Conservation (phyloP, 106 monocot species). For the Phalaenopsis equestris region DNA sequence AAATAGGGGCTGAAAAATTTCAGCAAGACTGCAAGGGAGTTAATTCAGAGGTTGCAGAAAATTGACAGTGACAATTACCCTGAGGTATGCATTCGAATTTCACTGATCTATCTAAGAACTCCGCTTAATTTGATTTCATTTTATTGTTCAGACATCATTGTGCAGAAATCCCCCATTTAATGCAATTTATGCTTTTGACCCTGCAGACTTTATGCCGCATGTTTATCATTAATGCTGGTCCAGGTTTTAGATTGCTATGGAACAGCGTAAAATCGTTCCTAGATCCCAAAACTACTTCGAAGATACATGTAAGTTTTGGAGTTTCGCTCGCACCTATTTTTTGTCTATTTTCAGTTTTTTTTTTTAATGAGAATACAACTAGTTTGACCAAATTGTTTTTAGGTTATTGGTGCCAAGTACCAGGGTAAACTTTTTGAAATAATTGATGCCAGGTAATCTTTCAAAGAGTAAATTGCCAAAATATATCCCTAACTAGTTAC, state of each 20-base stretch:
- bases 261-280: constrained; percentile 46
- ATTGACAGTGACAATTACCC: constrained; percentile 55
- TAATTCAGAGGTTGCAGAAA: constrained; percentile 42
- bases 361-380: background rate
- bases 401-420: constrained; percentile 53
- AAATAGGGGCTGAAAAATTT: constrained; percentile 50
- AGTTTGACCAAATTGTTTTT: constrained; percentile 8
- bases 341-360: background rate
- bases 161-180: background rate
- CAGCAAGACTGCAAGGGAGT: constrained; percentile 54
- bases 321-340: background rate
- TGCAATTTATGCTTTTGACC: background rate
- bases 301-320: constrained; percentile 42
- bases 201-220: constrained; percentile 38
- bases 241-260: constrained; percentile 48
- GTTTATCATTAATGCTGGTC: constrained; percentile 64
- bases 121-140: constrained; percentile 1
- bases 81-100: constrained; percentile 24
- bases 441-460: constrained; percentile 40
- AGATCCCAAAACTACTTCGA: constrained; percentile 55
- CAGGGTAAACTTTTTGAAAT: constrained; percentile 44
- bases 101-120: background rate
- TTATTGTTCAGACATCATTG: background rate
- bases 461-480: no score
- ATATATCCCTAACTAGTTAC: no score